A percentile compares a stretch with the other conserved stretches of the same genome.
phyloP scores from a whole-genome alignment of 108 stramenopile genomes.

The Conticribra guillardii region DNA sequence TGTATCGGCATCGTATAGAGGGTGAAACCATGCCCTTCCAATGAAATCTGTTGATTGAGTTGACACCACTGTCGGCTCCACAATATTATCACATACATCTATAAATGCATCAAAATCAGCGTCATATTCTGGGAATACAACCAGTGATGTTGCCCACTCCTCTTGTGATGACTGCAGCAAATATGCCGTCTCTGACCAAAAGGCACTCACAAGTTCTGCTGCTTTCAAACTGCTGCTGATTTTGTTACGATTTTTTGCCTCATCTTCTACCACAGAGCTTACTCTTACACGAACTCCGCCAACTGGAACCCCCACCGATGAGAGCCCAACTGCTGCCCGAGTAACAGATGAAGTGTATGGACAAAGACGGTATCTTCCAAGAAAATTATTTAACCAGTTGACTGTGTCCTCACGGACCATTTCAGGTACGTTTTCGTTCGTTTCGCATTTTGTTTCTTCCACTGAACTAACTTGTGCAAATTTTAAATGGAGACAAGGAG shows the following conservation, averaged over 20 bases:
- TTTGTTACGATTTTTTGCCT: neutral
- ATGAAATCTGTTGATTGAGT: slow-evolving; percentile 42
- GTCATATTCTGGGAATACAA: slow-evolving; percentile 53
- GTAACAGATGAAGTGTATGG: slow-evolving; percentile 55
- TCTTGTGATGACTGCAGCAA: slow-evolving; percentile 44
- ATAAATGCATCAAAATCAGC: slow-evolving; percentile 49
- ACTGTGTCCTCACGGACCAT: slow-evolving; percentile 26
- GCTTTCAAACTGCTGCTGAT: slow-evolving; percentile 11
- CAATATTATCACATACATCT: slow-evolving; percentile 49
- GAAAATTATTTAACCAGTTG: slow-evolving; percentile 54
- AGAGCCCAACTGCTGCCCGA: slow-evolving; percentile 59
- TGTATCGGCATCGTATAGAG: slow-evolving; percentile 40
- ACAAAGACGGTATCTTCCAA: slow-evolving; percentile 53
- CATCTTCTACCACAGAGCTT: neutral
- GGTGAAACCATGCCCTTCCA: slow-evolving; percentile 67
- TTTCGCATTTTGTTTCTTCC: neutral
- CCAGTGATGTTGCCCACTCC: slow-evolving; percentile 51
- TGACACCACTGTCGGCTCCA: slow-evolving; percentile 47
- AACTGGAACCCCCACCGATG: slow-evolving; percentile 40
- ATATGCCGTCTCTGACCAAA: slow-evolving; percentile 51
- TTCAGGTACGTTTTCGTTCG: neutral
- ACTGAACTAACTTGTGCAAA: neutral
- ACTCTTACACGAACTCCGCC: slow-evolving; percentile 31
- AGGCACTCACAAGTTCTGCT: slow-evolving; percentile 31
- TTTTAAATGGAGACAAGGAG: slow-evolving; percentile 26